Conservation (phyloP, 1,139 yeast species). For the Suhomyces bokatorum region DNA sequence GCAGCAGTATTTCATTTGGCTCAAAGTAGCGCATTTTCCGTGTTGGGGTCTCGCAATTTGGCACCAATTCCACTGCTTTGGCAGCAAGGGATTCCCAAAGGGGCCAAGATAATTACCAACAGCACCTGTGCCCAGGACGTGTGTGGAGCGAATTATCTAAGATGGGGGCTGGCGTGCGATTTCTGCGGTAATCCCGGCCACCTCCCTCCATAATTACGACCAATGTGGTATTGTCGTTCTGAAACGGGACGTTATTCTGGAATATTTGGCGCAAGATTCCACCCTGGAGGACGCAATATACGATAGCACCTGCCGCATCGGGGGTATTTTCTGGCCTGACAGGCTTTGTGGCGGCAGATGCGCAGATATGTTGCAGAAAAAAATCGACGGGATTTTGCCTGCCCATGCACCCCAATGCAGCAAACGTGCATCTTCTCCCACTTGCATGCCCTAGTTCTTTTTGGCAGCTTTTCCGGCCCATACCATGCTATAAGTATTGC, state of each 20-base stretch:
- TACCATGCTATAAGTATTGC: neutral
- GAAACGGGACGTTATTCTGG: conserved; percentile 1
- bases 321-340: neutral
- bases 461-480: neutral
- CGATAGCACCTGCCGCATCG: neutral
- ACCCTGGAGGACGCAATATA: neutral
- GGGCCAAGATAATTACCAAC: too few relatives aligned
- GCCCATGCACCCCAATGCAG: neutral
- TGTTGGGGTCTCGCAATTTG: neutral
- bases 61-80: neutral
- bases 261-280: neutral
- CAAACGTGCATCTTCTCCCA: neutral
- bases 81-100: neutral
- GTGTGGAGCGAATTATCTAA: neutral
- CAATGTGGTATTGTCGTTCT: conserved; percentile 2
- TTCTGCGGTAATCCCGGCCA: neutral
- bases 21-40: neutral
- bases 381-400: too few relatives aligned
- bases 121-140: neutral
- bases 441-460: neutral
- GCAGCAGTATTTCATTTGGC: neutral
- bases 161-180: conserved; percentile 1
- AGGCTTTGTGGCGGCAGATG: neutral
- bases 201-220: conserved; percentile 3
- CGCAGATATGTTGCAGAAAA: neutral